A percentile compares a stretch with the other conserved stretches of the same genome.
Evolutionary conservation across 2,329 filamentous ascomycete genomes (phyloP).

Genomic region (Calycina marina): DNA sequence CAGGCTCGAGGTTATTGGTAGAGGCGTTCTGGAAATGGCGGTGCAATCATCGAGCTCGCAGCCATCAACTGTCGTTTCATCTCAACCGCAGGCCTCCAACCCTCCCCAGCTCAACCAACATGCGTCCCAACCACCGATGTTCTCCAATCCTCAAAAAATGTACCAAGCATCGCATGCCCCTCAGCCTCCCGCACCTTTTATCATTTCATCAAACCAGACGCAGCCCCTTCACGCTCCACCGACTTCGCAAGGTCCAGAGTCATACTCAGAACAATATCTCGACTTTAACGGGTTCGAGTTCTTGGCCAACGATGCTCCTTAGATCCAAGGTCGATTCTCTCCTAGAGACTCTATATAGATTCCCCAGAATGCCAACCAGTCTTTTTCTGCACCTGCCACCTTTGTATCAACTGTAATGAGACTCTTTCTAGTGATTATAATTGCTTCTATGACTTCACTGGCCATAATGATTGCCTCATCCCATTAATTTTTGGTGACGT

Average conservation of each 20-base stretch:
- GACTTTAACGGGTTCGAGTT: constrained; percentile 7
- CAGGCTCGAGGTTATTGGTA: constrained; percentile 9
- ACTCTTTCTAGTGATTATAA: constrained; percentile 7
- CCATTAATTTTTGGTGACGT: constrained; percentile 4
- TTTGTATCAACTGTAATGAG: constrained; percentile 5
- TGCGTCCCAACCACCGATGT: constrained; percentile 1
- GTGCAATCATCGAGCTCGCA: constrained; percentile 6
- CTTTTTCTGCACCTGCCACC: constrained; percentile 6
- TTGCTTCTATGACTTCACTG: constrained; percentile 5
- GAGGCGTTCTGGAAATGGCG: constrained; percentile 7
- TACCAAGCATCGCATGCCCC: constrained; percentile 4
- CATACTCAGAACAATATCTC: constrained; percentile 6
- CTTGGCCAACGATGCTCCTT: constrained; percentile 4
- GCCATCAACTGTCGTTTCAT: not conserved
- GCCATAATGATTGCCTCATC: constrained; percentile 7
- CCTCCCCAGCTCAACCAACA: constrained; percentile 3
- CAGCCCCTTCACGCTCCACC: constrained; percentile 2
- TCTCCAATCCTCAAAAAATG: constrained; percentile 2
- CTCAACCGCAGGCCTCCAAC: constrained; percentile 2
- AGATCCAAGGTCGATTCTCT: constrained; percentile 6
- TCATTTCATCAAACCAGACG: constrained; percentile 1
- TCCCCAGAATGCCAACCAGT: constrained; percentile 10
- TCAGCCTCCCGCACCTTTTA: constrained; percentile 5
- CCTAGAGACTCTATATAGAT: constrained; percentile 10
- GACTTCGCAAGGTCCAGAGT: constrained; percentile 2